Conservation (phyloP, 1,139 yeast genomes). For the Ogataea hybrid region DNA sequence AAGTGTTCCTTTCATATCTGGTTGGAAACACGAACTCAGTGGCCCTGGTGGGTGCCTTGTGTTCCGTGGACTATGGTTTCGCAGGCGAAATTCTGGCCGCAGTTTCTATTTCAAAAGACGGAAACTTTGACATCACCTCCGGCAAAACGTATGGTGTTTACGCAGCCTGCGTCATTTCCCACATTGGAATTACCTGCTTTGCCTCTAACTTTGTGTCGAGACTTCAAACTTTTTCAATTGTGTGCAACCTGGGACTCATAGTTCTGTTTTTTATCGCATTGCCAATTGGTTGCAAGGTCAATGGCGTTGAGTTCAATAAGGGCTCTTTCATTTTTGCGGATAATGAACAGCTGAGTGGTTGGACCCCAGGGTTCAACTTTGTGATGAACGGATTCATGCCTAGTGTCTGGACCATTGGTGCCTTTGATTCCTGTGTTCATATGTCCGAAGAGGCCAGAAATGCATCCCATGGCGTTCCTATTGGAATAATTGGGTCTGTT, state of each 20-base stretch:
- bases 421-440: constrained; percentile 72
- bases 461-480: constrained; percentile 69
- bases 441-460: constrained; percentile 70
- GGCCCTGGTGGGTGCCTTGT: constrained; percentile 45
- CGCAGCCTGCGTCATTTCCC: constrained; percentile 46
- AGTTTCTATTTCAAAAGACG: constrained; percentile 46
- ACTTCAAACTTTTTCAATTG: constrained; percentile 56
- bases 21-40: constrained; percentile 58
- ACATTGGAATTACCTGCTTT: constrained; percentile 43
- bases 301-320: constrained; percentile 25
- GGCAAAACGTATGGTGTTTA: constrained; percentile 51
- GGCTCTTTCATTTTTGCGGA: constrained; percentile 25
- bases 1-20: constrained; percentile 45
- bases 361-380: constrained; percentile 50
- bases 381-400: constrained; percentile 45
- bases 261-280: constrained; percentile 58
- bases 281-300: constrained; percentile 48
- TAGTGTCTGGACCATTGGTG: constrained; percentile 65
- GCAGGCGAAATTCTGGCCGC: constrained; percentile 50
- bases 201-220: constrained; percentile 53
- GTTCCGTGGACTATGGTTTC: constrained; percentile 55
- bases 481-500: constrained; percentile 60
- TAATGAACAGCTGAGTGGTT: constrained; percentile 46
- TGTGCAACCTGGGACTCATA: constrained; percentile 50
- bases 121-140: constrained; percentile 42